These are phyloP conservation scores for Hypoxylon perforatum DNA, from an alignment of 495 filamentous ascomycete species.

Conservation along the genomic window DNA sequence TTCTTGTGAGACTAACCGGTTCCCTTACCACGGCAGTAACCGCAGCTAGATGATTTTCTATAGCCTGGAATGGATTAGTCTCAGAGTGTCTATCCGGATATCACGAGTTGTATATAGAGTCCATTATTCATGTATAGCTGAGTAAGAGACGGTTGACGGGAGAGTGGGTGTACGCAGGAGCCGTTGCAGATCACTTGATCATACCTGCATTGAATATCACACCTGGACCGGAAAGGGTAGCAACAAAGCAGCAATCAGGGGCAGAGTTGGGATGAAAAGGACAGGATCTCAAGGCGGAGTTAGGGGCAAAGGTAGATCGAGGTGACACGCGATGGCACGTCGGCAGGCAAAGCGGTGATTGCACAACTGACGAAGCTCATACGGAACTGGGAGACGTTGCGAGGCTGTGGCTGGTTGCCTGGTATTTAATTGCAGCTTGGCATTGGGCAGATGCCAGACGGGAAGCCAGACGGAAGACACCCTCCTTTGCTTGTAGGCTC, in stretches of 20 bases:
- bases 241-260: slow-evolving; percentile 22
- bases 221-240: slow-evolving; percentile 17
- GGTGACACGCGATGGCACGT: slow-evolving; percentile 38
- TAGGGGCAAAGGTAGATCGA: slow-evolving; percentile 14
- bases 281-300: slow-evolving; percentile 22
- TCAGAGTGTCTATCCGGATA: slow-evolving; percentile 22
- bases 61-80: slow-evolving; percentile 53
- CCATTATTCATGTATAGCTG: slow-evolving; percentile 7
- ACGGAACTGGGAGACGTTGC: slow-evolving; percentile 17
- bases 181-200: slow-evolving; percentile 34
- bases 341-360: slow-evolving; percentile 24
- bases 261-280: slow-evolving; percentile 8
- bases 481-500: slow-evolving; percentile 5
- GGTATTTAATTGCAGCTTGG: slow-evolving; percentile 36
- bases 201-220: slow-evolving; percentile 18
- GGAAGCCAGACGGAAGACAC: not conserved
- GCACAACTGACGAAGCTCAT: slow-evolving; percentile 26
- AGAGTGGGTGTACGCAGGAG: slow-evolving; percentile 6
- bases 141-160: slow-evolving; percentile 25
- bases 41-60: slow-evolving; percentile 60
- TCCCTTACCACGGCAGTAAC: slow-evolving; percentile 60
- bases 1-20: slow-evolving; percentile 55
- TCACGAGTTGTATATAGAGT: slow-evolving; percentile 9
- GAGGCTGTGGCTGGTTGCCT: slow-evolving; percentile 30
- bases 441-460: slow-evolving; percentile 8